Percentiles rank a stretch among this genome's conserved stretches.
phyloP scores from a whole-genome alignment of 495 filamentous ascomycete genomes.

The Durotheca rogersii region DNA sequence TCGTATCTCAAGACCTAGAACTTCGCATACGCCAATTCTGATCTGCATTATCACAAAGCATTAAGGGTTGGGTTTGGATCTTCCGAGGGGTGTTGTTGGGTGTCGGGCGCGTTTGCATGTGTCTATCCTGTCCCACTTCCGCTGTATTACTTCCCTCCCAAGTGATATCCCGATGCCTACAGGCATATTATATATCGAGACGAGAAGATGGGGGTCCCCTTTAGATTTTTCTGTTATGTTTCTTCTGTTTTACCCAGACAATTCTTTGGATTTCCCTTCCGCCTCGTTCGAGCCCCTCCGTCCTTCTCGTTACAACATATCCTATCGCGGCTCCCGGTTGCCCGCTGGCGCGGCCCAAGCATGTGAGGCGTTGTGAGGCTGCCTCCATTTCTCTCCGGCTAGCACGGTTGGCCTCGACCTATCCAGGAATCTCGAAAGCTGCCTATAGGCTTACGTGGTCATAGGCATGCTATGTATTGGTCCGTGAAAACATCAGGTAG shows the following conservation, averaged over 20 bases:
- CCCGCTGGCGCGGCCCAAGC: slow-evolving; percentile 15
- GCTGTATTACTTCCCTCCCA: slow-evolving; percentile 11
- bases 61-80: slow-evolving; percentile 6
- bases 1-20: background rate
- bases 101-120: slow-evolving; percentile 32
- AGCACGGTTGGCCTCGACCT: slow-evolving; percentile 8
- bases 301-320: slow-evolving; percentile 20
- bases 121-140: slow-evolving; percentile 21
- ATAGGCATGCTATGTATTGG: slow-evolving; percentile 6
- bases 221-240: no score
- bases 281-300: no score
- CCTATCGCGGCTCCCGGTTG: slow-evolving; percentile 23
- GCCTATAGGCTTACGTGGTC: slow-evolving; percentile 9
- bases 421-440: slow-evolving; percentile 10
- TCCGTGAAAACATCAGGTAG: slow-evolving; percentile 2
- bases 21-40: slow-evolving; percentile 1
- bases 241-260: no score
- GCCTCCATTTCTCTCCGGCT: slow-evolving; percentile 12
- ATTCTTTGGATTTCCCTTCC: no score
- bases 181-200: no score
- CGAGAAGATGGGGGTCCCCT: no score
- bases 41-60: background rate
- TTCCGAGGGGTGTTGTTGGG: slow-evolving; percentile 4
- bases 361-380: slow-evolving; percentile 26
- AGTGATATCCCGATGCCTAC: no score